Evolutionary conservation across 768 basidiomycete genomes (phyloP), one percentile per base, ranked within the genome.

Genomic region (Mycena haematopus): DNA sequence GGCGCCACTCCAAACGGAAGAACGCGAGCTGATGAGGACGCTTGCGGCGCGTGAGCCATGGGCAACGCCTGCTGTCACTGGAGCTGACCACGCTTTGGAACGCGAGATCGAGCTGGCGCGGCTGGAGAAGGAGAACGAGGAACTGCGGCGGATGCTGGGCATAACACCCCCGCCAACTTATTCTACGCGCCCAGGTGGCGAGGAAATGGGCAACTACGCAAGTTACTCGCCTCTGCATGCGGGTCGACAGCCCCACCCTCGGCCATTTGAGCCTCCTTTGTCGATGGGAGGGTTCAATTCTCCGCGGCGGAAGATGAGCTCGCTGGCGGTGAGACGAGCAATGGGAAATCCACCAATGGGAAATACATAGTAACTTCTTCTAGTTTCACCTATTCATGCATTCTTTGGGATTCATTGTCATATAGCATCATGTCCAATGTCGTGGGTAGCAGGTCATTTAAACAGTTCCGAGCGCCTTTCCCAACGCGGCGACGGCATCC

Each of bases 51-150:
- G 66, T 9, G 66, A 67, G 24, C 77, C 80, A 8, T 81, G 80
- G 79, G 74, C 72, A 25, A 63, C 75, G 17, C 63, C 73, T 3
- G 68, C 70, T 44, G 76, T 77, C 33, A 77, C 73, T 35, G 73
- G 71, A 2, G 80, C 84, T n/a, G 93, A 96, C 63, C 85, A 88
- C 79, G 88, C 92, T 1, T 74, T 99, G 65, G 93, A 95, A 70
- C 82, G 96, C 63, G 97, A 99, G 73, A 89, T 88, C 70, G 96
- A 99, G 77, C 85, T 99, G 2, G 85, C 87, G 33, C 82, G 95
- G 53, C 78, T 99, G 42, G 89, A 96, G 76, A 85, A 82, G 67
- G 96, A 99, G 80, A 99, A 99, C 72, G 83, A 85, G 55, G 84
- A 91, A 66, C 76, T 99, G 65, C 82, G 90, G 68, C 81, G 86